Base-by-base conservation (phyloP, 495 filamentous ascomycete genomes). In the Aspergillus homomorphus region DNA sequence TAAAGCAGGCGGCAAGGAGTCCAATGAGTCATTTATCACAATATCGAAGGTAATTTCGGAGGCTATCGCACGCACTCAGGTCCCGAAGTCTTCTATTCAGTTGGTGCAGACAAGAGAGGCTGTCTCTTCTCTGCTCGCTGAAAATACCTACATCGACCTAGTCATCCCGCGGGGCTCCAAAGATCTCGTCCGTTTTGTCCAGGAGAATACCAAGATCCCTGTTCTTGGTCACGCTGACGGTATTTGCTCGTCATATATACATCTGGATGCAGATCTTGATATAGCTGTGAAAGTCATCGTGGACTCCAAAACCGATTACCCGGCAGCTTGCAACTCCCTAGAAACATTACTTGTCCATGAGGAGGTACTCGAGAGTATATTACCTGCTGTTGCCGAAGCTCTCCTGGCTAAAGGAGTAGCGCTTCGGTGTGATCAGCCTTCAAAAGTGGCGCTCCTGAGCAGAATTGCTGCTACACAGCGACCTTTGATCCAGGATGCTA, bases 221-320 rank as follows among this genome's bases (percentile, higher is more conserved):
- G 95, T 99, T 6, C 84, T 99, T 24, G 94, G 94, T 33, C 94
- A 99, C 69, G 95, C 94, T 14, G 95, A 99, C 69, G 94, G 94
- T 26, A 81, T 98, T 57, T 98, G 94, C 77, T 84, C 84, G 56
- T 87, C 92, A 57, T 99, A 96, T 73, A 82, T 99, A 30, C 89
- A 92, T 63, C 73, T 80, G 14, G 89, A 92, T 46, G 93, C 90
- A 23, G 86, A 93, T 61, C 73, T 76, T 20, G 75, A 82, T 22
- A 87, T 86, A 66, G 89, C 90, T 23, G 81, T 84, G 14, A 88
- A 86, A 54, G 88, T 97, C 20, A 77, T 98, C 18, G 75, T 96
- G 60, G 95, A 99, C 73, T 87, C 93, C 20, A 99, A 99, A 72
- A 89, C 88, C 7, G 84, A 86, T 70, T 99, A 99, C 70, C 89